Base-by-base conservation (phyloP, 345 rosid species). In the rapeseed (Brassica napus) region DNA sequence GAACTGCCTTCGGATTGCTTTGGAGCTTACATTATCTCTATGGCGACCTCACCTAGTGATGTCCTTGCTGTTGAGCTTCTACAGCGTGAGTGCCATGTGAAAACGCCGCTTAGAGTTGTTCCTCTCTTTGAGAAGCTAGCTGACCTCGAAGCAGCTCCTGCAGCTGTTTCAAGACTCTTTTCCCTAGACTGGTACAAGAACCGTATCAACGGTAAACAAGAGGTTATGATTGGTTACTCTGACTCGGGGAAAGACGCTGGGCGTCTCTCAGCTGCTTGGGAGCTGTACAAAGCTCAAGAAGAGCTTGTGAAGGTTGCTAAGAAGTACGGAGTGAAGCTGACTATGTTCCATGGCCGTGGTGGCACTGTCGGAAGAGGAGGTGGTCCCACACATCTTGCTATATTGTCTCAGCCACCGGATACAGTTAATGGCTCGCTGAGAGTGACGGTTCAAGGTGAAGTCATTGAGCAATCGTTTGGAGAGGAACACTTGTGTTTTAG, bases 321-420 rank as follows among this genome's bases (percentile, higher is more conserved):
- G 86, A 10, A 88, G 58, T 89, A 47, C 69, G 97, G 98, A 44
- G 91, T 95, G 42, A 95, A 95, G 87, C 90, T 95, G 15, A 95
- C 99, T 3, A 93, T 95, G 98, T 95, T 95, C 86, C 99, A 95
- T 75, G 99, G 99, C 18, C 97, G 99, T 69, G 99, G 99, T 73
- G 99, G 99, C 57, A 95, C 98, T 2, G 98, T 95, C n/a, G 99
- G 99, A 81, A 87, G 99, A 85, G 99, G 99, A 69, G 99, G 99
- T 68, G 98, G 99, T 62, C 99, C 99, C 16, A 93, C 98, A 54
- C 98, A 95, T 85, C 97, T 95, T 76, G 99, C 99, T 82, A 95
- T 93, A 72, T 79, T 93, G 87, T 95, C 99, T 83, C 99, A 95
- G 87, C 99, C 98, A 8, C 99, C 99, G 3, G 99, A 95, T 10